Conservation (phyloP, 2,329 filamentous ascomycete genomes). For the Orbilia blumenaviensis region DNA sequence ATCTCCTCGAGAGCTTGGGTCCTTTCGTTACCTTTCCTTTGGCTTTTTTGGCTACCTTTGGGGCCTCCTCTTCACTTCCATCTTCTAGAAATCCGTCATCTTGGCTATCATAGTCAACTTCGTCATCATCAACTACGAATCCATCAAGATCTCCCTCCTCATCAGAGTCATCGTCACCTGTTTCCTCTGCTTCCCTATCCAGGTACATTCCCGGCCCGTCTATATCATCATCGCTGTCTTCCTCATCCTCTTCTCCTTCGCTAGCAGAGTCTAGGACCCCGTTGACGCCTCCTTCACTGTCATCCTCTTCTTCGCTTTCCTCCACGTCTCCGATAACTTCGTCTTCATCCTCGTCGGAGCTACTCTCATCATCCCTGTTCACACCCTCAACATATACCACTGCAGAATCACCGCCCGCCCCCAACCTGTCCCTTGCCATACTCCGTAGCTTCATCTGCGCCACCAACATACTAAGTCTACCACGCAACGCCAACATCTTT, state of each 20-base stretch:
- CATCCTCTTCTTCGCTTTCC: conserved; percentile 63
- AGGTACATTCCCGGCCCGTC: conserved; percentile 59
- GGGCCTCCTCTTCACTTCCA: conserved; percentile 66
- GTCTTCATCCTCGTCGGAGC: conserved; percentile 60
- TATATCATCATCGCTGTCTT: conserved; percentile 64
- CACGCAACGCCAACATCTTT: conserved; percentile 86
- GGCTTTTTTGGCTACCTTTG: conserved; percentile 61
- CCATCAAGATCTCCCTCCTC: conserved; percentile 63
- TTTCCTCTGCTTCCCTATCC: conserved; percentile 59
- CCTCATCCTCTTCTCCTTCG: conserved; percentile 70
- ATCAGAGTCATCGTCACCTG: conserved; percentile 60
- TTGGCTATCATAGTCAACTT: conserved; percentile 61
- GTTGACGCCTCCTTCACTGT: conserved; percentile 67
- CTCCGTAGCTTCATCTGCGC: conserved; percentile 84
- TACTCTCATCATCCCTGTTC: conserved; percentile 61
- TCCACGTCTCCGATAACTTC: conserved; percentile 62
- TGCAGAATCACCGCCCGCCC: conserved; percentile 64
- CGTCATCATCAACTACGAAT: conserved; percentile 64
- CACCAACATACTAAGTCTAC: conserved; percentile 92
- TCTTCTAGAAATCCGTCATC: conserved; percentile 65
- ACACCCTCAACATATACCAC: conserved; percentile 76
- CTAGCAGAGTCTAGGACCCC: conserved; percentile 64
- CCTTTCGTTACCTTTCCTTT: conserved; percentile 49
- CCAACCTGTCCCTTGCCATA: conserved; percentile 68
- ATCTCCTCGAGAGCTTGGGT: conserved; percentile 16